A percentile compares a stretch with the other conserved stretches of the same genome.
phyloP scores from a whole-genome alignment of 805 yeast genomes.

The Metschnikowia baotianmanensis region DNA sequence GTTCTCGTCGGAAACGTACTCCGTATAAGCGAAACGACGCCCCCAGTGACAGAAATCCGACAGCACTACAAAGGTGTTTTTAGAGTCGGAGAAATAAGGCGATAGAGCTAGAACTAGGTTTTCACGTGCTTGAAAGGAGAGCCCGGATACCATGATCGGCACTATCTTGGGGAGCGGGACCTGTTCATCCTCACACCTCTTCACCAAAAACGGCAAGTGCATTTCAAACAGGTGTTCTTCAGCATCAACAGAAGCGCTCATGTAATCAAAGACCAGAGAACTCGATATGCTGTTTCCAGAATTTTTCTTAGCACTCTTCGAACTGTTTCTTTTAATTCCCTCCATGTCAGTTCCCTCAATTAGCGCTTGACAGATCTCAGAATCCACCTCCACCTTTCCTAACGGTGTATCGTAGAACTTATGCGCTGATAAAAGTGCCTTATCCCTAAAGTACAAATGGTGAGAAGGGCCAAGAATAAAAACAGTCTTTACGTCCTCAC shows the following conservation, averaged over 20 bases:
- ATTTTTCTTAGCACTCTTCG: no score
- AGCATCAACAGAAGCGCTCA: conserved; percentile 63
- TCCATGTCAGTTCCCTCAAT: conserved; percentile 16
- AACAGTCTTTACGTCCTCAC: conserved; percentile 53
- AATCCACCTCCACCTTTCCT: conserved; percentile 71
- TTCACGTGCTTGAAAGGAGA: conserved; percentile 44
- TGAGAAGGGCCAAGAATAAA: conserved; percentile 93
- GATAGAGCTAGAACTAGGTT: conserved; percentile 47
- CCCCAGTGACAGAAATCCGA: conserved; percentile 97
- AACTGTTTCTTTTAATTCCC: no score
- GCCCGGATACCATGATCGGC: conserved; percentile 77
- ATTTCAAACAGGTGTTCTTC: conserved; percentile 93
- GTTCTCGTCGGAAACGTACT: conserved; percentile 24
- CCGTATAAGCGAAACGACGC: conserved; percentile 42
- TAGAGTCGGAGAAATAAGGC: conserved; percentile 52
- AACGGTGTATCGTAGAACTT: conserved; percentile 73
- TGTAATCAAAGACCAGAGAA: conserved; percentile 46
- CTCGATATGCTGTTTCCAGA: no score
- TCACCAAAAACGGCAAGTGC: conserved; percentile 79
- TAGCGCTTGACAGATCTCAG: conserved; percentile 38
- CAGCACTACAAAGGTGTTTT: conserved; percentile 72
- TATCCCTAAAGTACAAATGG: conserved; percentile 72
- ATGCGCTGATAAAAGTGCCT: conserved; percentile 53
- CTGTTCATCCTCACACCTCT: conserved; percentile 37
- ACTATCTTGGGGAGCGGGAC: conserved; percentile 50